phyloP scores from a whole-genome alignment of 768 basidiomycete genomes.

The Leccinum olivaceopallidum region DNA sequence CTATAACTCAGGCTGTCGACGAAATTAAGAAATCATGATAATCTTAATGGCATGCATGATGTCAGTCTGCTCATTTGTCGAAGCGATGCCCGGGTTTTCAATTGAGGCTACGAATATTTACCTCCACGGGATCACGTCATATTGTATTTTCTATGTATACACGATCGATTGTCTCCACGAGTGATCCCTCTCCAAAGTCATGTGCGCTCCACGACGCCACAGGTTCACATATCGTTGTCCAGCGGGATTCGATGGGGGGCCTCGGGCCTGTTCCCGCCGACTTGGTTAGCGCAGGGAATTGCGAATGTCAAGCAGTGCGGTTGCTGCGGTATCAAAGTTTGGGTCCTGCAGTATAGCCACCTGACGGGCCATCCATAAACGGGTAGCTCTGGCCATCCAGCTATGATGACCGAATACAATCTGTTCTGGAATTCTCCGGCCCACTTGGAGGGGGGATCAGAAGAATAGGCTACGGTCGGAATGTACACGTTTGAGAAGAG shows the following conservation, averaged over 20 bases:
- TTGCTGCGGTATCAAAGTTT: slow-evolving; percentile 10
- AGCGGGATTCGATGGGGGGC: not conserved
- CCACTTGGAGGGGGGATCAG: not conserved
- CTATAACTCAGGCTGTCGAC: not conserved
- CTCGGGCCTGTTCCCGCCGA: not conserved
- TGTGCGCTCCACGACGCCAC: slow-evolving; percentile 26
- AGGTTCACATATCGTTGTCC: slow-evolving; percentile 14
- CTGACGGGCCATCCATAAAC: slow-evolving; percentile 17
- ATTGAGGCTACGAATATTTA: not conserved
- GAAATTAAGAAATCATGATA: not conserved
- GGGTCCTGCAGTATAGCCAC: slow-evolving; percentile 5
- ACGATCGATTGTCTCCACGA: slow-evolving; percentile 1
- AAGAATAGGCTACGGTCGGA: slow-evolving; percentile 8
- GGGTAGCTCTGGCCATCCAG: slow-evolving; percentile 18
- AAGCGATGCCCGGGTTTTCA: not conserved
- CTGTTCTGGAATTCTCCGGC: slow-evolving; percentile 6
- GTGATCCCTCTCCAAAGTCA: slow-evolving; percentile 10
- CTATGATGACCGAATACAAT: slow-evolving; percentile 8
- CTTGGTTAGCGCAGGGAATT: not conserved
- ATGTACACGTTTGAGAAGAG: slow-evolving; percentile 13
- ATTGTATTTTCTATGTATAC: not conserved
- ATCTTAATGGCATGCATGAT: not conserved
- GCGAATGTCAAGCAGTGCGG: not conserved
- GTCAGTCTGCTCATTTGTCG: not conserved
- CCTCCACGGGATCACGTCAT: not conserved